Base-by-base conservation (phyloP, 495 filamentous ascomycete species). In the Podospora comata region DNA sequence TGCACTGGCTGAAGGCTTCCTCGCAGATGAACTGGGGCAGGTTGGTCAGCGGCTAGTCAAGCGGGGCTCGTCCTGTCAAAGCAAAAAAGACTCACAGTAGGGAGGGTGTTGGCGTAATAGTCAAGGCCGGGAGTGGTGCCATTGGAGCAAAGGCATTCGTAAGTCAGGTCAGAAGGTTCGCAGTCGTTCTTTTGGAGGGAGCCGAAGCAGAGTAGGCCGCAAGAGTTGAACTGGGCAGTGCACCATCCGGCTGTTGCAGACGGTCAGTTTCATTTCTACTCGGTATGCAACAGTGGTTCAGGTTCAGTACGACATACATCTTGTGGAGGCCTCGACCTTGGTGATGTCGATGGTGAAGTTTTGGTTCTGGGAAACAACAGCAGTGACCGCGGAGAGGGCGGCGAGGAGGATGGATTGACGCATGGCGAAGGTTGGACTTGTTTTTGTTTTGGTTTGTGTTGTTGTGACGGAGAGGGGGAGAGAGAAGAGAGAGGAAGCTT, bases 101-200 rank as follows among this genome's bases (percentile, higher is more conserved):
- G 77, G 53, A 80, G 73, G 48, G 77, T 75, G 73, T 79, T 73
- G 27, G 48, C 71, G 71, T 79, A 80, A 62, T 79, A 74, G 62
- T 78, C 67, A 18, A 80, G 78, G 48, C 70, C 77, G 4, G 79
- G 79, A 16, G 79, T 72, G 9, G 72, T 63, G 67, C 70, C 73
- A 62, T 79, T 76, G 20, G n/a, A 20, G 78, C 79, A 80, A 1
- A 61, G 68, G 72, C 79, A 80, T 20, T 28, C 32, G 71, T 69
- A 80, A 6, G 62, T 62, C 32, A 79, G 62, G 19, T 72, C 72
- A n/a, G 23, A 76, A 20, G 67, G n/a, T 7, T 71, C 39, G 72
- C 78, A 80, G 27, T 64, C 58, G 61, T 80, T 78, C 23, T 27
- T 62, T 16, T 54, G 64, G 7, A 67, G 26, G 63, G 15, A 44